Evolutionary conservation across 108 stramenopile genomes (phyloP), one percentile per base, ranked within the genome.

Genomic region (Bacterosira constricta): DNA sequence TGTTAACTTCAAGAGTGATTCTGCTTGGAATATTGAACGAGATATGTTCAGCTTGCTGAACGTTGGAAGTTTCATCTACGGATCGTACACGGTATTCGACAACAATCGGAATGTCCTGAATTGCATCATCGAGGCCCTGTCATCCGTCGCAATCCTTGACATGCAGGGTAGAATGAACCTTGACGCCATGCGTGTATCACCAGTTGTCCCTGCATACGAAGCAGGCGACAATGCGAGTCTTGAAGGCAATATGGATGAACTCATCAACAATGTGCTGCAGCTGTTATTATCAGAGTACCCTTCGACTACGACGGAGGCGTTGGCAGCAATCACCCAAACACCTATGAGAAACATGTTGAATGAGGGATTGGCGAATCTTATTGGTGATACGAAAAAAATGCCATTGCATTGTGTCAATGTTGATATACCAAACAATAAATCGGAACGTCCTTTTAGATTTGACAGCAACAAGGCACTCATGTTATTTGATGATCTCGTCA

Each of bases 211-310:
- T n/a, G 45, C 75, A 21, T 17, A 42, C 13, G 23, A 20, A 30
- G 39, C 37, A 34, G 46, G n/a, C 13, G 42, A n/a, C 25, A 52
- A 25, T 26, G 31, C 23, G 6, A 53, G 29, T 47, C 70, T 90
- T n/a, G 88, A 87, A 53, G 79, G 60, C 23, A 74, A 82, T 59
- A 60, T 88, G 12, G 90, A 91, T 55, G 37, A 64, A 29, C 62
- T 87, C 11, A 61, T 91, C 23, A 86, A 87, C 27, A 69, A 69
- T 44, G 67, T 87, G 15, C 12, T 87, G 41, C 59, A 79, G 41
- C 63, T 88, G 44, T 20, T 89, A 1, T 20, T 88, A 50, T 15
- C 44, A 1, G 87, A 91, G 51, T 89, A 91, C 62, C 50, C 71
- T 9, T 38, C 58, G 6, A 66, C 88, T 26, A 72, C 81, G 54